Conservation (phyloP, 2,329 filamentous ascomycete genomes). For the Metarhizium humberi region DNA sequence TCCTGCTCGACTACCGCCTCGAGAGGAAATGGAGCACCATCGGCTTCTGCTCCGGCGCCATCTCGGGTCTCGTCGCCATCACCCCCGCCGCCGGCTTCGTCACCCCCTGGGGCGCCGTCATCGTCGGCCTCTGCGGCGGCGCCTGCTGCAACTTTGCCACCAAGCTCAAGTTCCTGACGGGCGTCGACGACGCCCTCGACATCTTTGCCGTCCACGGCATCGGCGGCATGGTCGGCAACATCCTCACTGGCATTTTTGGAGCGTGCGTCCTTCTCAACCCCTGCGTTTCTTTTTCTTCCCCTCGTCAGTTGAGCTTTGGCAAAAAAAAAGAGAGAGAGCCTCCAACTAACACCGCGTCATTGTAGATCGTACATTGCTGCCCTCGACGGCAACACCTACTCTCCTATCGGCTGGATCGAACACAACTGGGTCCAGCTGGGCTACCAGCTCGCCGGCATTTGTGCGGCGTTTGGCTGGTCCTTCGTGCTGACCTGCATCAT, state of each 20-base stretch:
- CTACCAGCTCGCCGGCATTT: slow-evolving; percentile 60
- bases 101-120: slow-evolving; percentile 51
- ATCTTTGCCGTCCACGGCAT: slow-evolving; percentile 85
- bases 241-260: slow-evolving; percentile 70
- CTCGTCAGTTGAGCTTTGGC: too few relatives aligned
- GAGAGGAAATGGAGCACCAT: slow-evolving; percentile 91
- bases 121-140: slow-evolving; percentile 50
- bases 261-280: slow-evolving; percentile 41
- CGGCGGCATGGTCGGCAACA: slow-evolving; percentile 72
- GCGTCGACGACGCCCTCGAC: slow-evolving; percentile 80
- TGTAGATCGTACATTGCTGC: slow-evolving; percentile 58
- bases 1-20: slow-evolving; percentile 79
- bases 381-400: slow-evolving; percentile 56
- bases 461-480: slow-evolving; percentile 55
- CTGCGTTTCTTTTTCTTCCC: not conserved
- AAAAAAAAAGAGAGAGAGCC: too few relatives aligned
- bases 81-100: slow-evolving; percentile 78
- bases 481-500: slow-evolving; percentile 61
- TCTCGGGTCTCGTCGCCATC: slow-evolving; percentile 80
- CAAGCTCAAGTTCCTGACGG: slow-evolving; percentile 67
- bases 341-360: slow-evolving; percentile 4
- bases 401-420: slow-evolving; percentile 60
- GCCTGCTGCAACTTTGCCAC: slow-evolving; percentile 76
- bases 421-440: slow-evolving; percentile 62
- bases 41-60: slow-evolving; percentile 83